phyloP scores from a whole-genome alignment of 2,329 filamentous ascomycete species.

The Daldinia sp. region DNA sequence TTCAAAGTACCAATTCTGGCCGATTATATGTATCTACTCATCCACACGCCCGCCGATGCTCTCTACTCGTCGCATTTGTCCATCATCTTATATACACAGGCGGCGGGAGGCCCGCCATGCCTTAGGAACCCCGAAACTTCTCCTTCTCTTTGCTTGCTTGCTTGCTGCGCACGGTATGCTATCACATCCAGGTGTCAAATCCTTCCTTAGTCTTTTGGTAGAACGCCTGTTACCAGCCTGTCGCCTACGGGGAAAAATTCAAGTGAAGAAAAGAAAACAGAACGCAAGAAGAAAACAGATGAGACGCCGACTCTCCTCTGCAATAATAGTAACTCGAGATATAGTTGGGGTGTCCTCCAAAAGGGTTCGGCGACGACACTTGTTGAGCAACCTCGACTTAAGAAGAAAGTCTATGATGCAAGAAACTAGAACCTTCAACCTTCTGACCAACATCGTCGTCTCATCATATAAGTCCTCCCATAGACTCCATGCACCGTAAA shows the following conservation, averaged over 20 bases:
- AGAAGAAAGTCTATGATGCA: slow-evolving; percentile 45
- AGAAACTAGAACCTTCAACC: slow-evolving; percentile 40
- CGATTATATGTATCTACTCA: slow-evolving; percentile 43
- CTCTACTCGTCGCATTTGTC: slow-evolving; percentile 18
- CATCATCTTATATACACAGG: slow-evolving; percentile 39
- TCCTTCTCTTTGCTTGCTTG: slow-evolving; percentile 8
- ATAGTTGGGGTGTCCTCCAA: slow-evolving; percentile 22
- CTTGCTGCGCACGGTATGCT: slow-evolving; percentile 35
- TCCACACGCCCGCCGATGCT: slow-evolving; percentile 15
- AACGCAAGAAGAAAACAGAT: slow-evolving; percentile 26
- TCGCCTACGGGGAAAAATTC: slow-evolving; percentile 17
- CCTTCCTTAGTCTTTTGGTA: slow-evolving; percentile 37
- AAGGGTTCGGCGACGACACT: slow-evolving; percentile 27
- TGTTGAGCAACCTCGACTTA: slow-evolving; percentile 35
- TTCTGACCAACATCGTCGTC: slow-evolving; percentile 48
- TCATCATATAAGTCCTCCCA: slow-evolving; percentile 45
- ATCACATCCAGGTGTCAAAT: slow-evolving; percentile 38
- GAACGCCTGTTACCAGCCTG: slow-evolving; percentile 33
- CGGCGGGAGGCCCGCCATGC: slow-evolving; percentile 10
- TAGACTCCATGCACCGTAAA: slow-evolving; percentile 46
- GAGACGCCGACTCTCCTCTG: slow-evolving; percentile 25
- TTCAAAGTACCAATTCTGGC: slow-evolving; percentile 41
- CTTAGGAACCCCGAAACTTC: slow-evolving; percentile 7
- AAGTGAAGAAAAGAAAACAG: slow-evolving; percentile 12
- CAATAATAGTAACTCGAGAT: slow-evolving; percentile 25